Evolutionary conservation across 2,329 filamentous ascomycete species (phyloP).

Genomic region (Stagonosporopsis cucurbitacearum): DNA sequence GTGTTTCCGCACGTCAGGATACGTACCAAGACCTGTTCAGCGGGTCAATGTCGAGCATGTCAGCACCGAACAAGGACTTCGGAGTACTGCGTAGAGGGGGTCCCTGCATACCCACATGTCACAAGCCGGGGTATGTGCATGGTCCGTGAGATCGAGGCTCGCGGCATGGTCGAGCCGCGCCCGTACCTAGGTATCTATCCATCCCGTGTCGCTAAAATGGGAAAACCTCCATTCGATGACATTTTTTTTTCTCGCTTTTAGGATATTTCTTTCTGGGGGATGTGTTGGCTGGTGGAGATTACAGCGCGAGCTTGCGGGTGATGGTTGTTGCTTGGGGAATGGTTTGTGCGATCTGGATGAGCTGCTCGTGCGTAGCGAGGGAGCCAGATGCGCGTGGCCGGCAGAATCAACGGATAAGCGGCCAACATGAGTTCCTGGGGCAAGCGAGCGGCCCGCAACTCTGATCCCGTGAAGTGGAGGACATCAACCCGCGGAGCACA

Average conservation of each 20-base stretch:
- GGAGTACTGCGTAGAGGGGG: conserved; percentile 1
- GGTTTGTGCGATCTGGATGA: not conserved
- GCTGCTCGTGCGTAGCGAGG: conserved; percentile 15
- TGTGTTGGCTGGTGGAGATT: conserved; percentile 19
- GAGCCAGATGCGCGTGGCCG: conserved; percentile 14
- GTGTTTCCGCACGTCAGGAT: conserved; percentile 2
- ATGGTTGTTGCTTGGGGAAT: not conserved
- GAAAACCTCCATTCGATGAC: not conserved
- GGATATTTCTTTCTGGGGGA: not conserved
- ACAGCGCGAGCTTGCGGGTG: not conserved
- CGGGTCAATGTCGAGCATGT: not conserved
- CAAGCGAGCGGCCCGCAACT: conserved; percentile 1
- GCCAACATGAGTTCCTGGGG: conserved; percentile 1
- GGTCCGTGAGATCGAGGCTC: conserved; percentile 12
- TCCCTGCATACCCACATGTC: conserved; percentile 14
- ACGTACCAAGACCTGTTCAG: not conserved
- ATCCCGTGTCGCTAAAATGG: not conserved
- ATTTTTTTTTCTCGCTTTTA: not conserved
- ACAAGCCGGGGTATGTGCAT: conserved; percentile 19
- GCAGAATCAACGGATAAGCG: conserved; percentile 10
- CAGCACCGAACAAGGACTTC: conserved; percentile 4
- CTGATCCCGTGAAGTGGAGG: not conserved
- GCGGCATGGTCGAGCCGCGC: conserved; percentile 14
- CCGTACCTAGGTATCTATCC: too few relatives aligned
- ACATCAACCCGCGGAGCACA: not conserved